phyloP scores from a whole-genome alignment of 2,329 filamentous ascomycete genomes.

The Verticillium klebahnii region DNA sequence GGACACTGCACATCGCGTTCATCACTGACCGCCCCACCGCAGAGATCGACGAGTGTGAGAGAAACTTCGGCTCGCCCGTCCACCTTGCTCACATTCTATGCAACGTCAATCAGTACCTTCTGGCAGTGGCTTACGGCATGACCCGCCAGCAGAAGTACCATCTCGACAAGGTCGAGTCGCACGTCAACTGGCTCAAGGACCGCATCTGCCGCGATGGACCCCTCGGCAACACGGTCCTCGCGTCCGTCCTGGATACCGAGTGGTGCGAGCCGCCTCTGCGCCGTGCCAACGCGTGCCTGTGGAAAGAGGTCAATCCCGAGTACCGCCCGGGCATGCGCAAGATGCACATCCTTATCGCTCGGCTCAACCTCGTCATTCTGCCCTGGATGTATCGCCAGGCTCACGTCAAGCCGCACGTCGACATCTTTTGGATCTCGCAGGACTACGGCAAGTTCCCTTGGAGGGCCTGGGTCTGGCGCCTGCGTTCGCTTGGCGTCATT shows the following conservation, averaged over 20 bases:
- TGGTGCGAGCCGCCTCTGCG: slow-evolving; percentile 5
- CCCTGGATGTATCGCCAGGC: slow-evolving; percentile 8
- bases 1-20: neutral
- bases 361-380: slow-evolving; percentile 3
- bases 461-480: slow-evolving; percentile 7
- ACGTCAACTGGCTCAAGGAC: neutral
- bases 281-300: slow-evolving; percentile 4
- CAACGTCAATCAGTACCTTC: slow-evolving; percentile 26
- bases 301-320: slow-evolving; percentile 3
- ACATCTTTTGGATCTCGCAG: slow-evolving; percentile 5
- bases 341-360: slow-evolving; percentile 7
- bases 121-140: slow-evolving; percentile 23
- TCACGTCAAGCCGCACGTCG: neutral
- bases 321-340: slow-evolving; percentile 1
- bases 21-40: neutral
- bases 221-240: neutral
- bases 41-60: neutral
- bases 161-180: slow-evolving; percentile 2
- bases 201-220: slow-evolving; percentile 1
- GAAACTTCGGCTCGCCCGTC: slow-evolving; percentile 15
- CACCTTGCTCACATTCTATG: slow-evolving; percentile 24
- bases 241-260: neutral
- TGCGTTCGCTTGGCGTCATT: slow-evolving; percentile 5
- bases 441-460: slow-evolving; percentile 8
- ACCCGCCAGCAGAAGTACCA: slow-evolving; percentile 13